Percentiles rank a stretch among this genome's conserved stretches.
Conservation (phyloP, 257 asterid species). For the Nicotiana undulata region DNA sequence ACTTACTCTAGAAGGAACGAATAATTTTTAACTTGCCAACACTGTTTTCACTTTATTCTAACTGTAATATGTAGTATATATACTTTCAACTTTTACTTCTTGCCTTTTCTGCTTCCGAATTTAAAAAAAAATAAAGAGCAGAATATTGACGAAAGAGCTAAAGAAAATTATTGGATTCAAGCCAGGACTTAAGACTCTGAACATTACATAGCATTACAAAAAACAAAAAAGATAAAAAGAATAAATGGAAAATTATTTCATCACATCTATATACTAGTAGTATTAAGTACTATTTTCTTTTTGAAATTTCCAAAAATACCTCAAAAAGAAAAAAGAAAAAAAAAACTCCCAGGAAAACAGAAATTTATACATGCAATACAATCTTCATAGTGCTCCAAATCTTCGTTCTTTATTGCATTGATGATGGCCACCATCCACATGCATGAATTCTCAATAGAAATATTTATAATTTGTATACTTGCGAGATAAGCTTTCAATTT, state of each 20-base stretch:
- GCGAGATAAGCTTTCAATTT: neutral
- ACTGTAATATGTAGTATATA: neutral
- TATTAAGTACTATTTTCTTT: neutral
- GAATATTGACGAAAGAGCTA: neutral
- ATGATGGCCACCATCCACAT: neutral
- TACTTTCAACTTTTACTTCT: neutral
- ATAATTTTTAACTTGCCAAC: neutral
- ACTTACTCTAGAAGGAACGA: neutral
- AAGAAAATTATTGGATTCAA: neutral
- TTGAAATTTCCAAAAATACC: neutral
- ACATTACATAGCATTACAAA: neutral
- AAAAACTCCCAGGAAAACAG: neutral
- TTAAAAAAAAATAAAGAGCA: too few species aligned
- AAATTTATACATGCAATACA: conserved; percentile 5
- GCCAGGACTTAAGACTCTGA: neutral
- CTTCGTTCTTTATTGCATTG: neutral
- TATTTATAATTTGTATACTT: neutral
- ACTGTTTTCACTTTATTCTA: neutral
- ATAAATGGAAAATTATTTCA: neutral
- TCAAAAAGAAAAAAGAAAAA: neutral
- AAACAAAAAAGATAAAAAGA: neutral
- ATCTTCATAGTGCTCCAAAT: neutral
- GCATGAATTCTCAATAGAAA: neutral
- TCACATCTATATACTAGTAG: neutral
- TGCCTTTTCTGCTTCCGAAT: neutral